A percentile compares a stretch with the other conserved stretches of the same genome.
These are phyloP conservation scores for Takashimella koratensis DNA, from an alignment of 1,284 basidiomycete genomes.

Conservation along the genomic window DNA sequence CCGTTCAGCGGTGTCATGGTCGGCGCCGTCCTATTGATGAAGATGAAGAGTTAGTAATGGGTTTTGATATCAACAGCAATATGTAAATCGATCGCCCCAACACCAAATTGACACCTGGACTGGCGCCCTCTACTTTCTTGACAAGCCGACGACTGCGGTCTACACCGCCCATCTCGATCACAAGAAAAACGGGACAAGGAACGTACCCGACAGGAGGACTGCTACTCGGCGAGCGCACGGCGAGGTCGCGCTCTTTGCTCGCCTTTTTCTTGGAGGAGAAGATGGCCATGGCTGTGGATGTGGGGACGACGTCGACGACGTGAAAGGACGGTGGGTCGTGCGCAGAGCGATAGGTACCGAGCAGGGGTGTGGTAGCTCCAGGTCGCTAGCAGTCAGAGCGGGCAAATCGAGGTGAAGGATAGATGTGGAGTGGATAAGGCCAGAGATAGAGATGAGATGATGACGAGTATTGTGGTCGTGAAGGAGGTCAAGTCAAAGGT, in stretches of 20 bases:
- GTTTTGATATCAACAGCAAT: no score
- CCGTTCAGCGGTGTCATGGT: constrained; percentile 4
- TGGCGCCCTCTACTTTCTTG: no score
- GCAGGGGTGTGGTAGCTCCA: no score
- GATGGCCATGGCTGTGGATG: constrained; percentile 15
- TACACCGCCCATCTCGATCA: no score
- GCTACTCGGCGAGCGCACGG: constrained; percentile 17
- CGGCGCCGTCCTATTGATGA: constrained; percentile 5
- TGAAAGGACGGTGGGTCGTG: no score
- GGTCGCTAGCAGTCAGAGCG: no score
- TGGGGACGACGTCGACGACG: no score
- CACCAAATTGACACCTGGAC: no score
- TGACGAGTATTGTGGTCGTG: constrained; percentile 1
- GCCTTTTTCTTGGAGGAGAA: constrained; percentile 25
- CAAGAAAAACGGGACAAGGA: not conserved
- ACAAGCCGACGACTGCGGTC: no score
- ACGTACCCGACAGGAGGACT: constrained; percentile 17
- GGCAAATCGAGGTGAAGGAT: not conserved
- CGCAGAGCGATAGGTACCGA: no score
- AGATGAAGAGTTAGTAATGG: no score
- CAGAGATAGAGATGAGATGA: not conserved
- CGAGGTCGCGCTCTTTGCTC: constrained; percentile 14
- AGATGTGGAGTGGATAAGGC: not conserved
- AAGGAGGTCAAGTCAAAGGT: not conserved
- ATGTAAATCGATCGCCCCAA: no score